Conservation (phyloP, 495 filamentous ascomycete species). For the Podospora anserina region DNA sequence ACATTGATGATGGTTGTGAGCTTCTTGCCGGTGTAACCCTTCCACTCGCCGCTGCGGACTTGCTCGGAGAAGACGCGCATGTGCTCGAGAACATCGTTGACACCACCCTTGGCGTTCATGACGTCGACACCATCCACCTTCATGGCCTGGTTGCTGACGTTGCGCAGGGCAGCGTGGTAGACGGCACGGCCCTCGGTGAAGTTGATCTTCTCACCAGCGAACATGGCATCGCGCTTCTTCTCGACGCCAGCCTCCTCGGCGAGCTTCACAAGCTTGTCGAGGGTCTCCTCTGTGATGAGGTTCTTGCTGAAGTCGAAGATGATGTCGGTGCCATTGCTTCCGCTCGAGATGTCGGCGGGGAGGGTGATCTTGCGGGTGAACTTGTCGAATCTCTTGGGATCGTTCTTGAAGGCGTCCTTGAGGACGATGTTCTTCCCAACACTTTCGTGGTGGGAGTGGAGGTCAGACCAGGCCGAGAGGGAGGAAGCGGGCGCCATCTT, state of each 20-base stretch:
- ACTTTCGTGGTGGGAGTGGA: conserved; percentile 81
- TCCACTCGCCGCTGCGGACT: conserved; percentile 93
- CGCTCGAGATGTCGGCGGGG: conserved; percentile 60
- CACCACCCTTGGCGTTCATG: conserved; percentile 67
- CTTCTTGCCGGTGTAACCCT: conserved; percentile 96
- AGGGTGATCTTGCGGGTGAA: conserved; percentile 83
- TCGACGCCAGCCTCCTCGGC: conserved; percentile 88
- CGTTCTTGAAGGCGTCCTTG: conserved; percentile 86
- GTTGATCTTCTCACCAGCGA: conserved; percentile 96
- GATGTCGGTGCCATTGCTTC: conserved; percentile 58
- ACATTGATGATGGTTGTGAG: conserved; percentile 96
- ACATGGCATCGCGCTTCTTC: conserved; percentile 94
- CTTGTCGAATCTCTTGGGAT: conserved; percentile 85
- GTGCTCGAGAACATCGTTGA: conserved; percentile 87
- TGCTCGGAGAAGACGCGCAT: conserved; percentile 97
- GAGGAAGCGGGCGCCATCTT: conserved; percentile 69
- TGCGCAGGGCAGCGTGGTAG: conserved; percentile 91
- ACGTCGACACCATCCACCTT: conserved; percentile 92
- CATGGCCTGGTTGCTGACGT: conserved; percentile 80
- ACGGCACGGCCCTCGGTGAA: conserved; percentile 96
- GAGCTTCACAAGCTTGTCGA: conserved; percentile 79
- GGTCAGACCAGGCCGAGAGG: conserved; percentile 77
- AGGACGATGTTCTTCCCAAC: conserved; percentile 85
- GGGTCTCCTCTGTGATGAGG: conserved; percentile 88
- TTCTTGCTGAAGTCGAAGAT: conserved; percentile 99